phyloP scores from a whole-genome alignment of 1,139 yeast species.

The Yamadazyma songkhlaensis region DNA sequence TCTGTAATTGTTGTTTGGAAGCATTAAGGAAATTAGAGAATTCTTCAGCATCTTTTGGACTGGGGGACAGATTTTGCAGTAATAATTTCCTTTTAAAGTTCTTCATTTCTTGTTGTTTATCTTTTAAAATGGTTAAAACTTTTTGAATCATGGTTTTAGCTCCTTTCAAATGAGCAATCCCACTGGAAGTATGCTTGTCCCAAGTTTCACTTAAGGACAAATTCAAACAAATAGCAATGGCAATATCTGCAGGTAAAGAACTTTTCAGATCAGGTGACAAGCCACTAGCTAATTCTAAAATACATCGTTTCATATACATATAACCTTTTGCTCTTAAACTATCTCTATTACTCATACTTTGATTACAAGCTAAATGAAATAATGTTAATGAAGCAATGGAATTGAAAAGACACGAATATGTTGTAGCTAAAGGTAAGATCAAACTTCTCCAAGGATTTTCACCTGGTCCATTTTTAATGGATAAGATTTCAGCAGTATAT shows the following conservation, averaged over 20 bases:
- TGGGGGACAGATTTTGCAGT: constrained; percentile 10
- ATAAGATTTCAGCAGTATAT: constrained; percentile 60
- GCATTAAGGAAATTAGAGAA: constrained; percentile 12
- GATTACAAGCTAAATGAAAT: constrained; percentile 54
- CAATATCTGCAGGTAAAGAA: constrained; percentile 56
- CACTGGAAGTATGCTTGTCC: constrained; percentile 65
- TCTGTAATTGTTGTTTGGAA: constrained; percentile 18
- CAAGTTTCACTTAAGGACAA: constrained; percentile 66
- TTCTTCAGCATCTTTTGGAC: constrained; percentile 14
- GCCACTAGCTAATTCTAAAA: constrained; percentile 57
- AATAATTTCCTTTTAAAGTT: constrained; percentile 14
- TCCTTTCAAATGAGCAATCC: constrained; percentile 65
- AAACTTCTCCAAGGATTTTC: constrained; percentile 70
- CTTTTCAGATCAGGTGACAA: constrained; percentile 28
- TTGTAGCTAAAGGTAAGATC: constrained; percentile 52
- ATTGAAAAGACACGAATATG: constrained; percentile 55
- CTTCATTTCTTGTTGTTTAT: constrained; percentile 19
- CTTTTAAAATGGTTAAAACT: constrained; percentile 32
- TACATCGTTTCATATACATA: constrained; percentile 57
- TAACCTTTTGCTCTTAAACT: constrained; percentile 48
- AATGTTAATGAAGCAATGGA: constrained; percentile 66
- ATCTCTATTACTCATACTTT: constrained; percentile 32
- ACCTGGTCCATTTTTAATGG: constrained; percentile 58
- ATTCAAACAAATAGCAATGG: constrained; percentile 60
- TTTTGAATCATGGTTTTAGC: constrained; percentile 61